Conservation (phyloP, 768 basidiomycete species). For the Psilocybe cyanescens region DNA sequence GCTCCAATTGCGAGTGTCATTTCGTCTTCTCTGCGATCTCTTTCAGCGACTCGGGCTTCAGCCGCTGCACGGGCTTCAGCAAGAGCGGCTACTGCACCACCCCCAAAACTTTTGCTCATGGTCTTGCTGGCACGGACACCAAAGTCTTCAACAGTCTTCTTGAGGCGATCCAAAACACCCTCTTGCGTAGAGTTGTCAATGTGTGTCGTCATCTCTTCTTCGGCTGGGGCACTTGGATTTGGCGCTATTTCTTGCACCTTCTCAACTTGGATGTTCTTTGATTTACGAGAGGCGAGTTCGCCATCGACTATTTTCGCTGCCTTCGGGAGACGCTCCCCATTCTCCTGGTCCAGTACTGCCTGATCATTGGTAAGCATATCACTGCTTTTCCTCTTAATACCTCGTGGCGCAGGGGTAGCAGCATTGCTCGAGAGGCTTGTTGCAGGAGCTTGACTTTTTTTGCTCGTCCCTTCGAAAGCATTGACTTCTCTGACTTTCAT, state of each 20-base stretch:
- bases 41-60: slow-evolving; percentile 70
- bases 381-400: slow-evolving; percentile 70
- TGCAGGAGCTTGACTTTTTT: slow-evolving; percentile 30
- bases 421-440: slow-evolving; percentile 8
- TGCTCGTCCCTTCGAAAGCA: slow-evolving; percentile 59
- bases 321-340: slow-evolving; percentile 52
- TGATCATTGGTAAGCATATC: slow-evolving; percentile 37
- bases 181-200: slow-evolving; percentile 30
- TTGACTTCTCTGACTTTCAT: slow-evolving; percentile 77
- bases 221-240: background rate
- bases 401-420: slow-evolving; percentile 20
- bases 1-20: slow-evolving; percentile 25
- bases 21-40: slow-evolving; percentile 54
- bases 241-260: slow-evolving; percentile 16
- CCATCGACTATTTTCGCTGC: slow-evolving; percentile 46
- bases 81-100: slow-evolving; percentile 54
- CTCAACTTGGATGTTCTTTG: slow-evolving; percentile 36
- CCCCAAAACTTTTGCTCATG: slow-evolving; percentile 65
- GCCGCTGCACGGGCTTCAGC: slow-evolving; percentile 72
- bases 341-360: slow-evolving; percentile 27
- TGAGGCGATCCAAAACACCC: slow-evolving; percentile 67
- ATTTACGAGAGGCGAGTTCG: slow-evolving; percentile 34
- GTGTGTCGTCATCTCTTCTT: slow-evolving; percentile 2
- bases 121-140: slow-evolving; percentile 62
- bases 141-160: slow-evolving; percentile 71